Conservation (phyloP, 2,329 filamentous ascomycete genomes). For the Geoglossum cookeanum region DNA sequence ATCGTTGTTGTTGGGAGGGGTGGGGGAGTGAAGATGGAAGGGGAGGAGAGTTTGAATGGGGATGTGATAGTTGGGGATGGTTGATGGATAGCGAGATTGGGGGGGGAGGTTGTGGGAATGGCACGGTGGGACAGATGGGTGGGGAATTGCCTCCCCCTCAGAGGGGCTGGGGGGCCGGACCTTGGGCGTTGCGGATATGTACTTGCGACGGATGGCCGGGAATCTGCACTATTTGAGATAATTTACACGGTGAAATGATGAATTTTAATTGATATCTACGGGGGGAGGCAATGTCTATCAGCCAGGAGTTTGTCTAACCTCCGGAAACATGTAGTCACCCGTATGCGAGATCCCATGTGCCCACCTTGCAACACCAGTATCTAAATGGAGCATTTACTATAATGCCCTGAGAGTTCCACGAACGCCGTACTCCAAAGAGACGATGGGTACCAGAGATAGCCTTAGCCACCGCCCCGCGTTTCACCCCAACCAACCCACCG, state of each 20-base stretch:
- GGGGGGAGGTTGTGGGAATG: not conserved
- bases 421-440: not conserved
- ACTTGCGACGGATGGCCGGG: no score
- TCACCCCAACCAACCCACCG: slow-evolving; percentile 80
- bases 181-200: no score
- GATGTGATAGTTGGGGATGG: not conserved
- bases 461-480: slow-evolving; percentile 5
- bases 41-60: not conserved
- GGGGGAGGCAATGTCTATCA: not conserved
- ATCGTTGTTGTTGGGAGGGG: not conserved
- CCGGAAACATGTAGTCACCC: not conserved
- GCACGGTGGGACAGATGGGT: no score
- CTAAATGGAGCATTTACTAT: not conserved
- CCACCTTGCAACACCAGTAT: not conserved
- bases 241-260: not conserved
- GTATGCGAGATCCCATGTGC: not conserved
- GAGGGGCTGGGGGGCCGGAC: no score
- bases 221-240: no score
- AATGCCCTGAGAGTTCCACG: not conserved
- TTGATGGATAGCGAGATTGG: not conserved
- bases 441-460: not conserved
- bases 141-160: no score
- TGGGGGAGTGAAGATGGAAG: not conserved
- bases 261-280: no score
- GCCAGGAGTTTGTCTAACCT: not conserved